Base-by-base conservation (phyloP, 768 basidiomycete species). In the Pholiota microspora region DNA sequence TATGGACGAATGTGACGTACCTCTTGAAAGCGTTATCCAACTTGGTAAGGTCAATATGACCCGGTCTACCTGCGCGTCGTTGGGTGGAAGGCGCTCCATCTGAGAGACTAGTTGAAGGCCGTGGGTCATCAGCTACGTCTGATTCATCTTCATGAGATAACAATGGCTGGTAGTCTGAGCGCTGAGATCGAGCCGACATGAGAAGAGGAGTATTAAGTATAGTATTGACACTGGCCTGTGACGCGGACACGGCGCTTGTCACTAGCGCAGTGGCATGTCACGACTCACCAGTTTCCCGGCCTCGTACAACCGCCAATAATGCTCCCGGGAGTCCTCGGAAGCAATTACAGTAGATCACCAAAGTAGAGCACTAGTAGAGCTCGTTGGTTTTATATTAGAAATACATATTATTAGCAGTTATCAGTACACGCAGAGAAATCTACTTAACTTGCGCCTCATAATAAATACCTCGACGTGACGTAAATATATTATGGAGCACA, bases 1-100 rank as follows among this genome's bases (percentile, higher is more conserved):
- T 8, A 24, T 7, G n/a, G n/a, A n/a, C 31, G 28, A 25, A 49
- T 36, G 28, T 49, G 7, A 21, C 55, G 18, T 13, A 85, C 86
- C 88, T 79, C 71, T 92, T 92, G 75, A 93, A 93, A 5, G 91
- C 91, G 65, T 77, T 82, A 65, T 93, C 91, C 54, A 93, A 67
- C 64, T 89, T 89, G 35, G 82, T 79, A 54, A 93, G 72, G 77
- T 93, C 91, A 64, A 93, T 88, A 62, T 81, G 83, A 40, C 84
- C 84, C 42, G 85, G 80, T 53, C 79, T 71, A 56, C 68, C 63
- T 51, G 73, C 54, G 45, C 75, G 73, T 51, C 70, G 69, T 49
- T 66, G 69, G 49, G n/a, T n/a, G n/a, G 72, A 67, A 70, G 62
- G 67, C 59, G 59, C 56, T 46, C 35, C 15, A 29, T 47, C 54